Percentiles rank a stretch among this genome's conserved stretches.
phyloP scores from a whole-genome alignment of 805 yeast genomes.

The Hanseniaspora lindneri region DNA sequence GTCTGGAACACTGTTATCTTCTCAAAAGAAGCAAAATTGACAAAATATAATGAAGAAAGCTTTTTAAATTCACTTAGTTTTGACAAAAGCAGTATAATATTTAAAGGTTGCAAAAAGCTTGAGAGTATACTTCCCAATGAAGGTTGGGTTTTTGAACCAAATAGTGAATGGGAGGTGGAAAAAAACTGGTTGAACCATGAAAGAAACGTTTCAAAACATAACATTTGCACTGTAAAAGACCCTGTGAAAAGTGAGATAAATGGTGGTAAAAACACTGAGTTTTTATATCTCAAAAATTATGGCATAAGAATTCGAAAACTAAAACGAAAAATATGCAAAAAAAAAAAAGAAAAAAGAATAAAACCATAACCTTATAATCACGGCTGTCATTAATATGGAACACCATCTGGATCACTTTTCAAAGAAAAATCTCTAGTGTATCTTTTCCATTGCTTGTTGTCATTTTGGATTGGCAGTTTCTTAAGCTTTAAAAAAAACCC shows the following conservation, averaged over 20 bases:
- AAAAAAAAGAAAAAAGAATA: background rate
- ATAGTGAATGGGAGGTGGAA: slow-evolving; percentile 3
- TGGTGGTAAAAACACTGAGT: background rate
- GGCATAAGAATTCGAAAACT: slow-evolving; percentile 1
- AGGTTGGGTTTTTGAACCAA: background rate
- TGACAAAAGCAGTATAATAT: too few relatives aligned
- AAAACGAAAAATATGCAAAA: slow-evolving; percentile 1
- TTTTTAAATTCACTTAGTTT: background rate
- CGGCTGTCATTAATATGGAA: slow-evolving; percentile 45
- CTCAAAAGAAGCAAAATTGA: background rate
- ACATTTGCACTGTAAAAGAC: background rate
- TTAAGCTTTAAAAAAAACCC: slow-evolving; percentile 47
- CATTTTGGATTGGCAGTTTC: slow-evolving; percentile 56
- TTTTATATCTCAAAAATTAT: background rate
- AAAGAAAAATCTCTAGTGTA: slow-evolving; percentile 40
- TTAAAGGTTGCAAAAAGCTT: background rate
- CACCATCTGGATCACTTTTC: slow-evolving; percentile 69
- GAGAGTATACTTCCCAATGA: background rate
- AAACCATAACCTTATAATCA: background rate
- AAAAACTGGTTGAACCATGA: background rate
- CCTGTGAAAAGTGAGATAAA: background rate
- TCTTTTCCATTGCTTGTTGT: slow-evolving; percentile 53
- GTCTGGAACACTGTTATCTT: background rate
- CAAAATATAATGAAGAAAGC: background rate
- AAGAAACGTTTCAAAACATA: background rate